Evolutionary conservation across 1,284 basidiomycete genomes (phyloP), one percentile per base, ranked within the genome.

Genomic region (Ceratobasidium sp.): DNA sequence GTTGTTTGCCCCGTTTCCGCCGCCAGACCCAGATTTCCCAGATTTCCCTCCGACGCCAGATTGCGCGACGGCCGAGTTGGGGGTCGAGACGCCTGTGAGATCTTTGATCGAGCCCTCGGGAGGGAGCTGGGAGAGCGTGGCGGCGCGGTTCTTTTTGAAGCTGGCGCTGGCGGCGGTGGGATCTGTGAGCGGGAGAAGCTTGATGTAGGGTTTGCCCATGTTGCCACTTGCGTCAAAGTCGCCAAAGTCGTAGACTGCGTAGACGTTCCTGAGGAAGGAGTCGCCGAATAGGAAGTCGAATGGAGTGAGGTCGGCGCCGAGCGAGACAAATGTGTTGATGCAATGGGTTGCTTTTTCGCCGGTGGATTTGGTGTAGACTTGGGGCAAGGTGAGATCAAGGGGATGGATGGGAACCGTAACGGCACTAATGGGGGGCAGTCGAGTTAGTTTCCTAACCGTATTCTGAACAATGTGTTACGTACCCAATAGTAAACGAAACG

Each of bases 231-330:
- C 82, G 81, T 90, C 88, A 80, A 90, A 94, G 83, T 95, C 92
- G 29, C 95, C 95, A 81, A 94, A 95, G 83, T 96, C 92, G 82
- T 95, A 96, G 71, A 96, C 85, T 17, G 93, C 89, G 84, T 96
- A 96, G 54, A 94, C 85, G 8, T 94, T 94, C 74, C 95, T 92
- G 77, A 95, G 87, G 82, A 94, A 88, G 80, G 92, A 93, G 83
- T 92, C 93, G 44, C 95, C 95, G 62, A 96, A 83, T 71, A 96
- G 86, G 29, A 86, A 90, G 76, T 82, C 92, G 91, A 92, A 92
- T 82, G 91, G 85, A 71, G 87, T 88, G 51, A 83, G 82, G 17
- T 87, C 89, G 40, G 89, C 85, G n/a, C 89, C 84, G 25, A 89
- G 84, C 19, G 83, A 81, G 80, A 88, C 88, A 82, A 95, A 92